These are phyloP conservation scores for Zygnema circumcarinatum DNA, from an alignment of 139 green algal species.

Conservation along the genomic window DNA sequence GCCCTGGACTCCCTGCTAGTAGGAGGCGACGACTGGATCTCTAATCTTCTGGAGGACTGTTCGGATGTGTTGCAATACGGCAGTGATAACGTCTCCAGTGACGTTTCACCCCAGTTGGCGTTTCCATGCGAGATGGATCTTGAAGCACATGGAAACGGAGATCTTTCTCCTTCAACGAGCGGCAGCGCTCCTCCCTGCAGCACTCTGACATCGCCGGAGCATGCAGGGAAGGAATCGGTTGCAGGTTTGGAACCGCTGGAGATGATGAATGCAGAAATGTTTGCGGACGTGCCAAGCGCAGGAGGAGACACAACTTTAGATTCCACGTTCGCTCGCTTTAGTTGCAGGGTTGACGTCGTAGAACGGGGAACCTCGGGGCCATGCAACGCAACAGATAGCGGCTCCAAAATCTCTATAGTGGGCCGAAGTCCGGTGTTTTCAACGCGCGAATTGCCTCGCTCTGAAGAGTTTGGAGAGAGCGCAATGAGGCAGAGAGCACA, in stretches of 20 bases:
- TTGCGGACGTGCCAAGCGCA: neutral
- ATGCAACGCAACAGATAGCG: neutral
- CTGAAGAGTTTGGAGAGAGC: neutral
- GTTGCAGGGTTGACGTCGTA: too few relatives aligned
- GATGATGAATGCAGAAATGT: neutral
- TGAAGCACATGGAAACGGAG: neutral
- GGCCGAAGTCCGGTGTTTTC: neutral
- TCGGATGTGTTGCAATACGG: neutral
- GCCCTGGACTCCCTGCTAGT: neutral
- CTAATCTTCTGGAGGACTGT: neutral
- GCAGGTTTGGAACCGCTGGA: neutral
- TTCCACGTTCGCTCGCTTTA: too few relatives aligned
- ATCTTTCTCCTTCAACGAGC: neutral
- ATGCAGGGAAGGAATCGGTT: neutral
- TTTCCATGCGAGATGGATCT: neutral
- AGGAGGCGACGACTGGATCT: neutral
- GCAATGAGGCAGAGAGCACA: neutral
- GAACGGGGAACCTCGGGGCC: too few relatives aligned
- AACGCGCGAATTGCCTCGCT: neutral
- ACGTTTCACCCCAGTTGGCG: neutral
- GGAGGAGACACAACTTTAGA: too few relatives aligned
- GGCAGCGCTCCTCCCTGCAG: neutral
- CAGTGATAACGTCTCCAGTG: neutral
- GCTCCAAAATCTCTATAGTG: neutral
- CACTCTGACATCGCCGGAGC: neutral